phyloP scores from a whole-genome alignment of 495 filamentous ascomycete genomes.

The Astrothelium macrocarpum region DNA sequence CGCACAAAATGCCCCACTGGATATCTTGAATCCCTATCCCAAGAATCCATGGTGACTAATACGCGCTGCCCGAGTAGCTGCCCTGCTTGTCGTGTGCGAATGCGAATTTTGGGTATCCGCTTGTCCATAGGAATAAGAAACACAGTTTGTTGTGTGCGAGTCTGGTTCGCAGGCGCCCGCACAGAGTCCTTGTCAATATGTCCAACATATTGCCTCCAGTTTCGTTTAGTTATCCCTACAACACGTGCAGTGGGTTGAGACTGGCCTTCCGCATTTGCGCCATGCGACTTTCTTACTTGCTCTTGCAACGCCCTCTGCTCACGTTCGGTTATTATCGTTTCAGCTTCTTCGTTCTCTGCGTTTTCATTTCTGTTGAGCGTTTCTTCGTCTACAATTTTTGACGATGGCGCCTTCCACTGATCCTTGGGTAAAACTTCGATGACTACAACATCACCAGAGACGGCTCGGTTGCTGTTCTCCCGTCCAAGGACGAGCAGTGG shows the following conservation, averaged over 20 bases:
- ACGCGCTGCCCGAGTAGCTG: slow-evolving; percentile 85
- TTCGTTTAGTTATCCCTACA: slow-evolving; percentile 85
- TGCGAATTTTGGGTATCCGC: slow-evolving; percentile 85
- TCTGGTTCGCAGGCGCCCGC: slow-evolving; percentile 55
- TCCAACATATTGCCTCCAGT: slow-evolving; percentile 96
- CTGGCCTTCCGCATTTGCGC: slow-evolving; percentile 62
- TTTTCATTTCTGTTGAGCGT: slow-evolving; percentile 88
- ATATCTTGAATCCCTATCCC: slow-evolving; percentile 87
- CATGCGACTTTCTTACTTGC: slow-evolving; percentile 78
- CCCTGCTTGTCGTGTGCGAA: slow-evolving; percentile 80
- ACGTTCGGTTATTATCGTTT: slow-evolving; percentile 69
- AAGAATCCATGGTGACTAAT: slow-evolving; percentile 89
- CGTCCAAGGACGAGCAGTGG: slow-evolving; percentile 80
- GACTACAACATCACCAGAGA: slow-evolving; percentile 84
- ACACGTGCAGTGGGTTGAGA: slow-evolving; percentile 88
- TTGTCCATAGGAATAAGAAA: slow-evolving; percentile 98
- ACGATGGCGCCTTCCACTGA: slow-evolving; percentile 92
- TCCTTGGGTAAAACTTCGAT: slow-evolving; percentile 86
- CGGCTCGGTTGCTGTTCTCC: slow-evolving; percentile 90
- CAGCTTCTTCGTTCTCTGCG: slow-evolving; percentile 66
- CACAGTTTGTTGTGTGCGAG: slow-evolving; percentile 77
- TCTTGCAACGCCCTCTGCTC: slow-evolving; percentile 81
- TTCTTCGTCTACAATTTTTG: slow-evolving; percentile 93
- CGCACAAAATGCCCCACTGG: slow-evolving; percentile 90
- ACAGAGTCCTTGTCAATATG: slow-evolving; percentile 84